Conservation (phyloP, 2,329 filamentous ascomycete species). For the Penicillium oxalicum region DNA sequence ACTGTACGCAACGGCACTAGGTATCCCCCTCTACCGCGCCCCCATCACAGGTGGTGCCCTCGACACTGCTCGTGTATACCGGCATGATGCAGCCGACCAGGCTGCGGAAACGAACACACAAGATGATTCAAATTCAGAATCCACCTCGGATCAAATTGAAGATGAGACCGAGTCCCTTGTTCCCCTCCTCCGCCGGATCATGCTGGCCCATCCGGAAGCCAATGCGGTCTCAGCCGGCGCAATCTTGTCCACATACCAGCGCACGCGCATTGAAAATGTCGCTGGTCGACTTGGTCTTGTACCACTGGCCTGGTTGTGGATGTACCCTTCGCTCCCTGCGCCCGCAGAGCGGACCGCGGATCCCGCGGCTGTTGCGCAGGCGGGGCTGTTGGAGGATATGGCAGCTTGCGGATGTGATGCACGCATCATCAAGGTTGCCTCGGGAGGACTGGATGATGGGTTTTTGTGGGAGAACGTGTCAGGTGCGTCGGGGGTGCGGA, state of each 20-base stretch:
- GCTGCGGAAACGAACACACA: constrained; percentile 3
- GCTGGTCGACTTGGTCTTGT: constrained; percentile 75
- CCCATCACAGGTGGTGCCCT: constrained; percentile 67
- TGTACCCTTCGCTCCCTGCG: constrained; percentile 68
- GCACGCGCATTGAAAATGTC: constrained; percentile 89
- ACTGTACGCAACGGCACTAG: constrained; percentile 72
- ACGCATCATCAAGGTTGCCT: constrained; percentile 92
- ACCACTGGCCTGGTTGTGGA: constrained; percentile 86
- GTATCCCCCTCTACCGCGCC: constrained; percentile 75
- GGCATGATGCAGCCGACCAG: constrained; percentile 20
- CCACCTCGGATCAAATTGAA: constrained; percentile 12
- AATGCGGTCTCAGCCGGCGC: constrained; percentile 87
- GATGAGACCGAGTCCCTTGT: constrained; percentile 90
- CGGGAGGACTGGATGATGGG: constrained; percentile 73
- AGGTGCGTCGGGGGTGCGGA: constrained; percentile 33
- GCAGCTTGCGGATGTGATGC: constrained; percentile 69
- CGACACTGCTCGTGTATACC: constrained; percentile 67
- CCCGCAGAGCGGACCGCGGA: constrained; percentile 25
- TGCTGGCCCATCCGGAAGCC: constrained; percentile 65
- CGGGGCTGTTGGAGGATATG: constrained; percentile 72
- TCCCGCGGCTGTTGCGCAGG: constrained; percentile 18
- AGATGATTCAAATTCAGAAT: background rate
- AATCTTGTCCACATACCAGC: constrained; percentile 91
- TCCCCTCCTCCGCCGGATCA: constrained; percentile 63
- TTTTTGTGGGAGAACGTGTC: constrained; percentile 79